phyloP scores from a whole-genome alignment of 2,329 filamentous ascomycete species.

The Metarhizium brunneum region DNA sequence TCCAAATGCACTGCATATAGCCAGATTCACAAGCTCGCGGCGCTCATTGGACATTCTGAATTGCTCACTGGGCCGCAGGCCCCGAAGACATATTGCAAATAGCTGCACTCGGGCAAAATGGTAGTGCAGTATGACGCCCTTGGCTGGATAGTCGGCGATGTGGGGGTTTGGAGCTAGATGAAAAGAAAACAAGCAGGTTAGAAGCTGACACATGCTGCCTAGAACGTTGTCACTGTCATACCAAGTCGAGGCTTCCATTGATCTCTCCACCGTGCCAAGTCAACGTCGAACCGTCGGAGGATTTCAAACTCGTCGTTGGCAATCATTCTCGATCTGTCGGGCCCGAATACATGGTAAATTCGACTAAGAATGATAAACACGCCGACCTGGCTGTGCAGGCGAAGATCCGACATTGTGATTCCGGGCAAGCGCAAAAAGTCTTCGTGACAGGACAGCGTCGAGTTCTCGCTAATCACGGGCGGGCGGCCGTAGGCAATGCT shows the following conservation, averaged over 20 bases:
- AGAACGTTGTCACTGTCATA: constrained; percentile 13
- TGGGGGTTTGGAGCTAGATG: constrained; percentile 31
- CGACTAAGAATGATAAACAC: constrained; percentile 51
- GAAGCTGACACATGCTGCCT: neutral
- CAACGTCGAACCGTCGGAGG: constrained; percentile 17
- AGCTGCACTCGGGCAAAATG: constrained; percentile 41
- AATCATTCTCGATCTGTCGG: constrained; percentile 35
- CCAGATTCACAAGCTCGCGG: constrained; percentile 32
- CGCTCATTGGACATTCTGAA: constrained; percentile 34
- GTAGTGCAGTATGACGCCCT: constrained; percentile 39
- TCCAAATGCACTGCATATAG: constrained; percentile 24
- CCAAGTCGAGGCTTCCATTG: constrained; percentile 26
- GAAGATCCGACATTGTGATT: constrained; percentile 43
- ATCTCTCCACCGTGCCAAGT: constrained; percentile 25
- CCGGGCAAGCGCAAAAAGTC: constrained; percentile 39
- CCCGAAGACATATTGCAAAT: constrained; percentile 37
- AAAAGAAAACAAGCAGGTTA: neutral
- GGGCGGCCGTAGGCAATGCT: constrained; percentile 52
- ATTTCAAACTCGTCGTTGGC: constrained; percentile 23
- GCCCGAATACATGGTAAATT: constrained; percentile 48
- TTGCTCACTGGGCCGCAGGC: constrained; percentile 19
- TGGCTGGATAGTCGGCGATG: constrained; percentile 38
- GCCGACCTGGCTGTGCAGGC: constrained; percentile 50
- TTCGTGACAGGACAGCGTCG: constrained; percentile 47
- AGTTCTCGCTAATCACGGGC: constrained; percentile 49